Conservation (phyloP, 2,329 filamentous ascomycete species). For the Phialophora verrucosa region DNA sequence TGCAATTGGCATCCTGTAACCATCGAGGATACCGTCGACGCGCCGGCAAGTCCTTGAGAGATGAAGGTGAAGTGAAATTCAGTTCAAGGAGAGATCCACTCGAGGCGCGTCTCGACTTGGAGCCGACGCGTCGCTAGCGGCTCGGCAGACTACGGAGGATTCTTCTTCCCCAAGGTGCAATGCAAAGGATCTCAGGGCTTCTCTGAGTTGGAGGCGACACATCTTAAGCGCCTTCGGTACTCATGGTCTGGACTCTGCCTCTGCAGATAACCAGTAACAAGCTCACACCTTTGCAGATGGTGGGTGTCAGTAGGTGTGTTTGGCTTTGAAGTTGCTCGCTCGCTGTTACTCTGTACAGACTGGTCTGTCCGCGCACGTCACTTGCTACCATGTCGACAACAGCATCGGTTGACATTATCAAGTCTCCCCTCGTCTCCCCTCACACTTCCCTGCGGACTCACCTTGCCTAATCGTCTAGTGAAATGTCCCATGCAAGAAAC, state of each 20-base stretch:
- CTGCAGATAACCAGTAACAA: background rate
- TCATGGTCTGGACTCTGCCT: background rate
- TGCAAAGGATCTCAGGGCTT: background rate
- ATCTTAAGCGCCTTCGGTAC: background rate
- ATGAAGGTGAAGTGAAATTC: constrained; percentile 1
- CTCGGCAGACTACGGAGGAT: background rate
- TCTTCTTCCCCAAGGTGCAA: background rate
- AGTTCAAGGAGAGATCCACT: background rate
- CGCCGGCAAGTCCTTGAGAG: background rate
- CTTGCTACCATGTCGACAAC: background rate
- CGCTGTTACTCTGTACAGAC: background rate
- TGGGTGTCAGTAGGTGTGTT: background rate
- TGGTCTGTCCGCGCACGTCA: background rate
- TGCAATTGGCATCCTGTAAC: constrained; percentile 52
- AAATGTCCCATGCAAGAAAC: constrained; percentile 42
- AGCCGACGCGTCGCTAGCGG: background rate
- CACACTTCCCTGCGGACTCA: constrained; percentile 61
- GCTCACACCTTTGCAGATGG: background rate
- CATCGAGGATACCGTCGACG: constrained; percentile 14
- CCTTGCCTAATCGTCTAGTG: constrained; percentile 61
- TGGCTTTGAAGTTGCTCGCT: background rate
- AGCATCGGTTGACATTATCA: background rate
- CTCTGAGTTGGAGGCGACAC: background rate
- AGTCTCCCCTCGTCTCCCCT: background rate
- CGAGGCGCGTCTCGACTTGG: background rate